Evolutionary conservation across 2,329 filamentous ascomycete genomes (phyloP).

Genomic region (Madurella mycetomatis): DNA sequence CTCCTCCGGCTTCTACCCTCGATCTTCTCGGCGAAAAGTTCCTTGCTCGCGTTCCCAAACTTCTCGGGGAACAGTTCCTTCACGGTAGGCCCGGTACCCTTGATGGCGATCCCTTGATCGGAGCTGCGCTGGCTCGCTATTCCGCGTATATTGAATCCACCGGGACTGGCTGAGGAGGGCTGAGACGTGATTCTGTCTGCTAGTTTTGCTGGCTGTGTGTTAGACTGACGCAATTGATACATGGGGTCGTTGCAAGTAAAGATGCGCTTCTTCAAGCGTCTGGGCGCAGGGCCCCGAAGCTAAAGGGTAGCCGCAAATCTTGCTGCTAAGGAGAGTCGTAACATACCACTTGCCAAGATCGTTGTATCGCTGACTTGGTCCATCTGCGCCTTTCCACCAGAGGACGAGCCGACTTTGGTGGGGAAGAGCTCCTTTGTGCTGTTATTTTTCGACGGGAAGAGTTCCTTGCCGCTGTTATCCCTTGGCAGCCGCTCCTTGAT

Average conservation of each 20-base stretch:
- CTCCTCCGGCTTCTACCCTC: conserved; percentile 56
- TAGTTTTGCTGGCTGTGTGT: conserved; percentile 25
- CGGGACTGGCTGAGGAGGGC: conserved; percentile 21
- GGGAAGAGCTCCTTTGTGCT: conserved; percentile 56
- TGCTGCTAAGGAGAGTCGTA: conserved; percentile 17
- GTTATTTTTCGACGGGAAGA: conserved; percentile 49
- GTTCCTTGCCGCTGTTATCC: conserved; percentile 48
- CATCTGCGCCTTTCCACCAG: conserved; percentile 31
- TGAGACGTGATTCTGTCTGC: conserved; percentile 35
- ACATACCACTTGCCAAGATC: conserved; percentile 35
- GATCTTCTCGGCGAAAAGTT: conserved; percentile 60
- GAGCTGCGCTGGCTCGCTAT: conserved; percentile 43
- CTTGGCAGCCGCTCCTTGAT: conserved; percentile 41
- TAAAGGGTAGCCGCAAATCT: conserved; percentile 10
- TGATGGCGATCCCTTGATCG: conserved; percentile 59
- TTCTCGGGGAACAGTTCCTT: conserved; percentile 68
- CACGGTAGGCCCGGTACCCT: conserved; percentile 54
- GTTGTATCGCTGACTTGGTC: conserved; percentile 31
- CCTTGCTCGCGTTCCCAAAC: conserved; percentile 59
- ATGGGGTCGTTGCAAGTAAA: not conserved
- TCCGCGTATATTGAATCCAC: conserved; percentile 58
- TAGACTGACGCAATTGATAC: conserved; percentile 18
- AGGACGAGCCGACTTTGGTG: conserved; percentile 32
- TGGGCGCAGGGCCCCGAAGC: not conserved
- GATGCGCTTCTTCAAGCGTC: not conserved